Conservation (phyloP, 768 basidiomycete species). For the Austroboletus eburneus region DNA sequence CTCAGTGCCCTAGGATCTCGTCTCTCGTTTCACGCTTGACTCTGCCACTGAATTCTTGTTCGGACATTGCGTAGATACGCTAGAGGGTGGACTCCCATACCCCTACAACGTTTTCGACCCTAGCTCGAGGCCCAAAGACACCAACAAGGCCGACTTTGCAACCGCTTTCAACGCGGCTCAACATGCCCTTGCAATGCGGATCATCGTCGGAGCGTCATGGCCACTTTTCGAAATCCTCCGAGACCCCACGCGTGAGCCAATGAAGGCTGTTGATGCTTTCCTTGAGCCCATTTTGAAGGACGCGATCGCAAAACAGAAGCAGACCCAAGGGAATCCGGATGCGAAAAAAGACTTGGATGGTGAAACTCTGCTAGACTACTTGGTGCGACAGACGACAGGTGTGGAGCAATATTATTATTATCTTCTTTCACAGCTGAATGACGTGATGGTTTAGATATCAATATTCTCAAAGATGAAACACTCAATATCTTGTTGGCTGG, state of each 20-base stretch:
- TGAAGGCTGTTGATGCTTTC: constrained; percentile 37
- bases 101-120: constrained; percentile 27
- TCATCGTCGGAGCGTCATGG: constrained; percentile 34
- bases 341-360: constrained; percentile 19
- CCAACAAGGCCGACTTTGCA: constrained; percentile 26
- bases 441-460: constrained; percentile 18
- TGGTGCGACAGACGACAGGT: constrained; percentile 39
- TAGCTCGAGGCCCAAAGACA: constrained; percentile 4
- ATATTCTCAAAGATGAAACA: constrained; percentile 38
- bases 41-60: constrained; percentile 53
- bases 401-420: not conserved
- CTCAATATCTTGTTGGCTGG: constrained; percentile 44
- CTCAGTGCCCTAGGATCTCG: constrained; percentile 32
- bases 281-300: constrained; percentile 38
- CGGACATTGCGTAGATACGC: constrained; percentile 39
- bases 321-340: not conserved
- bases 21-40: constrained; percentile 48
- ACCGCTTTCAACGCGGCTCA: constrained; percentile 35
- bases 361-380: constrained; percentile 40
- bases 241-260: constrained; percentile 30
- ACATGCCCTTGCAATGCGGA: constrained; percentile 25
- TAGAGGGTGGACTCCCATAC: constrained; percentile 35
- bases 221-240: constrained; percentile 36
- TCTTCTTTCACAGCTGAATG: not conserved
- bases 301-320: constrained; percentile 28